Conservation (phyloP, 2,329 filamentous ascomycete genomes). For the Scedosporium dehoogii region DNA sequence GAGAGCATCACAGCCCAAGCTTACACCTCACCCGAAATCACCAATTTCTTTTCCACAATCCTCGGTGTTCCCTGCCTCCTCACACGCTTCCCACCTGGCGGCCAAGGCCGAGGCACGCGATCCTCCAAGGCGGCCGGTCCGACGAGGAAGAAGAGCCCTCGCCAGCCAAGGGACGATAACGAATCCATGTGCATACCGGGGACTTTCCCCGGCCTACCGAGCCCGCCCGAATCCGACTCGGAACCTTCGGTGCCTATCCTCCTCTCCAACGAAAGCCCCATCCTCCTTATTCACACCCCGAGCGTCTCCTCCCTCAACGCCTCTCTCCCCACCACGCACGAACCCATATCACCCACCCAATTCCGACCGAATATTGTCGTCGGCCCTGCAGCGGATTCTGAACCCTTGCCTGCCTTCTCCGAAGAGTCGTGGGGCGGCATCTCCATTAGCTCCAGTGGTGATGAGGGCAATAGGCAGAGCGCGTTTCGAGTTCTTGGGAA, state of each 20-base stretch:
- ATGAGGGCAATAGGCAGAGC: constrained; percentile 44
- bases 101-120: constrained; percentile 47
- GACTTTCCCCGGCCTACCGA: constrained; percentile 39
- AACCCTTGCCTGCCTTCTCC: constrained; percentile 50
- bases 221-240: constrained; percentile 47
- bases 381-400: constrained; percentile 24
- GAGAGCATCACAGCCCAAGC: constrained; percentile 62
- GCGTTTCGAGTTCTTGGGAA: constrained; percentile 66
- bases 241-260: constrained; percentile 47
- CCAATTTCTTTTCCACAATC: constrained; percentile 65
- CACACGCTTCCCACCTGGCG: constrained; percentile 69
- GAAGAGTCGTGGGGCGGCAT: constrained; percentile 50
- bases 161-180: constrained; percentile 23
- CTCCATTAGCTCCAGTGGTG: constrained; percentile 48
- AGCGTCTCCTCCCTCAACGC: constrained; percentile 73
- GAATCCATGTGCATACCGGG: constrained; percentile 32
- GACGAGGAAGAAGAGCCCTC: constrained; percentile 33
- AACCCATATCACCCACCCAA: constrained; percentile 57
- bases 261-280: constrained; percentile 88
- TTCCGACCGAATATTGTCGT: constrained; percentile 88
- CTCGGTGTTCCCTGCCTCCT: constrained; percentile 74
- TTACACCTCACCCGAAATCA: constrained; percentile 58
- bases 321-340: constrained; percentile 55
- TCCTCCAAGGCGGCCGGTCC: constrained; percentile 60
- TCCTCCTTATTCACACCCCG: constrained; percentile 70